Conservation (phyloP, 257 asterid genomes). For the Hygrophila difformis region DNA sequence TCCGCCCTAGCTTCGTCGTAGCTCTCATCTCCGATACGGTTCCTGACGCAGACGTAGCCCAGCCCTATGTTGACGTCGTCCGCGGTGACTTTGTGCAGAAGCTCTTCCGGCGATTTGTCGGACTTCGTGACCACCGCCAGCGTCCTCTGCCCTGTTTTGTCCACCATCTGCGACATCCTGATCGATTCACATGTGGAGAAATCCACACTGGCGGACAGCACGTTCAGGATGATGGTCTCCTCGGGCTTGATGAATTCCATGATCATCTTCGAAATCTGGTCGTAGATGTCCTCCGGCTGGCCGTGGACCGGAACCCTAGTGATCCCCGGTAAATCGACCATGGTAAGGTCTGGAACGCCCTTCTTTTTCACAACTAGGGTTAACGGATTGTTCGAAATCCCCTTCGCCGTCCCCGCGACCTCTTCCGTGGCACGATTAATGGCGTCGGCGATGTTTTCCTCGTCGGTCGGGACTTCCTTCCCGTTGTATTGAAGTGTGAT, state of each 20-base stretch:
- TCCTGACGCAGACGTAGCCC: constrained; percentile 24
- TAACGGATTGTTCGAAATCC: constrained; percentile 23
- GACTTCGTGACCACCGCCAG: constrained; percentile 37
- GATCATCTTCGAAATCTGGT: constrained; percentile 16
- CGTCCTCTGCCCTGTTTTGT: constrained; percentile 29
- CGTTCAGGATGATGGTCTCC: constrained; percentile 32
- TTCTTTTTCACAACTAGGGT: constrained; percentile 24
- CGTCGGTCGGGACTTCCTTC: constrained; percentile 17
- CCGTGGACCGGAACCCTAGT: constrained; percentile 31
- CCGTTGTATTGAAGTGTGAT: constrained; percentile 17
- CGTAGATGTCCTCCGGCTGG: no score
- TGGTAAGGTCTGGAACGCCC: no score
- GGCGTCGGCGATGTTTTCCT: constrained; percentile 8
- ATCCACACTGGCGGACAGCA: constrained; percentile 24
- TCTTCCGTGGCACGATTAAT: constrained; percentile 19
- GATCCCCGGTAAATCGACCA: constrained; percentile 37
- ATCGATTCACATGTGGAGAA: constrained; percentile 31
- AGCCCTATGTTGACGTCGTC: constrained; percentile 30
- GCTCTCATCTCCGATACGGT: constrained; percentile 23
- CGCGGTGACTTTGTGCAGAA: constrained; percentile 23
- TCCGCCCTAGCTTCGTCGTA: constrained; percentile 24
- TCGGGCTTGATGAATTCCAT: constrained; percentile 28
- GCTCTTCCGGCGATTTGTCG: constrained; percentile 26
- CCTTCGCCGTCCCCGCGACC: constrained; percentile 29
- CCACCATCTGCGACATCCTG: constrained; percentile 28